Evolutionary conservation across 2,329 filamentous ascomycete species (phyloP).

Genomic region (Sclerotinia trifoliorum): DNA sequence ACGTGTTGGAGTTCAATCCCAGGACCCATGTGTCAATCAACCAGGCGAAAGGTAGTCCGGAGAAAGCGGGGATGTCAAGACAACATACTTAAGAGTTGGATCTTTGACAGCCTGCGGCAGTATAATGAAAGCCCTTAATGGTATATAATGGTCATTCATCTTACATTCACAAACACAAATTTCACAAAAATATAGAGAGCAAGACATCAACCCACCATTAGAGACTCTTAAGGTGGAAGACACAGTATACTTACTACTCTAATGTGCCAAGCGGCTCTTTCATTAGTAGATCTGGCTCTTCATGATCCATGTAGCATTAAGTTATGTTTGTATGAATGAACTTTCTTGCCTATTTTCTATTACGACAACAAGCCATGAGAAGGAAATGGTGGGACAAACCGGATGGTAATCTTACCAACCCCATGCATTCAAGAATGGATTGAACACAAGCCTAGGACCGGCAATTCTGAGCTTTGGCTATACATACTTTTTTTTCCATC

Average conservation of each 20-base stretch:
- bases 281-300: not conserved
- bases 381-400: not conserved
- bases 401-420: not conserved
- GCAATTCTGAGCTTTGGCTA: not conserved
- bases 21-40: not conserved
- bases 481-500: not conserved
- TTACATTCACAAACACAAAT: not conserved
- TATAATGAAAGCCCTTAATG: not conserved
- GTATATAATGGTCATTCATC: not conserved
- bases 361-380: not conserved
- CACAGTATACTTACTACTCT: not conserved
- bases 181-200: not conserved
- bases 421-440: not conserved
- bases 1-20: not conserved
- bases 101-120: not conserved
- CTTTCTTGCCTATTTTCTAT: not conserved
- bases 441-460: not conserved
- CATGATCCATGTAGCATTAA: not conserved
- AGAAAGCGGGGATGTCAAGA: not conserved
- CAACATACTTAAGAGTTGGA: not conserved
- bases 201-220: not conserved
- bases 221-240: not conserved
- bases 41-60: not conserved
- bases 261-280: not conserved
- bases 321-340: no score